Evolutionary conservation across 2,329 filamentous ascomycete genomes (phyloP), one percentile per base, ranked within the genome.

Genomic region (Aphanocladium album): DNA sequence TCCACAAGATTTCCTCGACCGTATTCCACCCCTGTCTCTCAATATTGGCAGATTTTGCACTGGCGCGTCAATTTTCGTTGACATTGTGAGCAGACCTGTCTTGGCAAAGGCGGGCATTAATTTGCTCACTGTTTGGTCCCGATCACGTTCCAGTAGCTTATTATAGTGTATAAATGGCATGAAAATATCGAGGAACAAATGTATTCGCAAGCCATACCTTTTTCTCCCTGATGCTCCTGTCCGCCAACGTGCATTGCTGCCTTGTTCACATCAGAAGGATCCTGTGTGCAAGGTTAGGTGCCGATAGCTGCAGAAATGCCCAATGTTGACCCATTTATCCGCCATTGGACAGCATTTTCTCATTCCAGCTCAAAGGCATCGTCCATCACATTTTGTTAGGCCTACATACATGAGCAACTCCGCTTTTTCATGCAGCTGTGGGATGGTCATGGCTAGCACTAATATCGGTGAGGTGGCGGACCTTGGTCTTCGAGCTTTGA

Each of bases 351-450:
- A 27, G 33, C 30, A 59, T 37, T 41, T 33, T 52, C 46, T 59
- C 56, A 46, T 12, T 25, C n/a, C 21, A 30, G 33, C 19, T 43
- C 11, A 25, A 41, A 57, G 30, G 5, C 5, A n/a, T 27, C 19
- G 21, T 59, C 39, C 14, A 35, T 52, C 35, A 37, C 56, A 35
- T 25, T 47, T 52, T 39, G 57, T 52, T n/a, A 30, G 57, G 57
- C 57, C 23, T 51, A 58, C 56, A 57, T 45, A 57, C 55, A 58
- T 51, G 46, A 17, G 27, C 2, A 23, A 59, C 57, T 59, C 57
- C 57, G 41, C 55, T 62, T 60, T 60, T 51, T 57, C 14, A 21
- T 59, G 43, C 57, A 53, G 49, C 49, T 45, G 57, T 27, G n/a
- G 19, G 16, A 30, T 35, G 46, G 43, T 43, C 9, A 12, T 25